Evolutionary conservation across 192 early-diverging fungal genomes (phyloP).

Genomic region (Obelidium mucronatum): DNA sequence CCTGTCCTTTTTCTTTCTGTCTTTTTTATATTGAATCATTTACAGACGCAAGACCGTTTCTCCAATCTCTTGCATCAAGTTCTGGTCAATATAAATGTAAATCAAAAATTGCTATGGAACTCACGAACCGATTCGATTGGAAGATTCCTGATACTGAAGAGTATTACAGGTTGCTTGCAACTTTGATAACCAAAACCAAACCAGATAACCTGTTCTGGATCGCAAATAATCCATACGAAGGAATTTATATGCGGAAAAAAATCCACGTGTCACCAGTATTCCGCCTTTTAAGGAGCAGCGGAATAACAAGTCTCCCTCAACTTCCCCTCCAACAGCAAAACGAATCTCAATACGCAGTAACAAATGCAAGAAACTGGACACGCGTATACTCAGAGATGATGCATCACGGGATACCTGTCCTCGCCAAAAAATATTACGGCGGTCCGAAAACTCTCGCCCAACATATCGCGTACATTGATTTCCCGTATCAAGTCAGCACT

Average conservation of each 20-base stretch:
- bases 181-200: not conserved
- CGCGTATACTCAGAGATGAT: not conserved
- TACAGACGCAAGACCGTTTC: conserved; percentile 11
- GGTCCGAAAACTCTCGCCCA: conserved; percentile 1
- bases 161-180: not conserved
- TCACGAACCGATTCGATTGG: conserved; percentile 31
- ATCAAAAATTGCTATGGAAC: conserved; percentile 8
- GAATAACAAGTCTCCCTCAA: too few species aligned
- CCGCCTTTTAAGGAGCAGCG: too few species aligned
- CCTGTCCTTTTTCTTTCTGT: not conserved
- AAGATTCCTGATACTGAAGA: not conserved
- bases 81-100: not conserved
- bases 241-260: not conserved
- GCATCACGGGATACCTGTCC: not conserved
- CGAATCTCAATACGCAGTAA: not conserved
- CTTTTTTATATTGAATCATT: not conserved
- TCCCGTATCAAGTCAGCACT: conserved; percentile 19
- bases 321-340: not conserved
- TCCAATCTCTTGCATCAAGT: not conserved
- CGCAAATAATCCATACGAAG: conserved; percentile 24
- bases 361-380: not conserved
- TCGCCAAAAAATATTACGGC: conserved; percentile 15
- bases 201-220: conserved; percentile 9
- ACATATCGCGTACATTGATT: conserved; percentile 1
- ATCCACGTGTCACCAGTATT: too few species aligned